Conservation (phyloP, 805 yeast genomes). For the Saccharomyces cerevisiae region DNA sequence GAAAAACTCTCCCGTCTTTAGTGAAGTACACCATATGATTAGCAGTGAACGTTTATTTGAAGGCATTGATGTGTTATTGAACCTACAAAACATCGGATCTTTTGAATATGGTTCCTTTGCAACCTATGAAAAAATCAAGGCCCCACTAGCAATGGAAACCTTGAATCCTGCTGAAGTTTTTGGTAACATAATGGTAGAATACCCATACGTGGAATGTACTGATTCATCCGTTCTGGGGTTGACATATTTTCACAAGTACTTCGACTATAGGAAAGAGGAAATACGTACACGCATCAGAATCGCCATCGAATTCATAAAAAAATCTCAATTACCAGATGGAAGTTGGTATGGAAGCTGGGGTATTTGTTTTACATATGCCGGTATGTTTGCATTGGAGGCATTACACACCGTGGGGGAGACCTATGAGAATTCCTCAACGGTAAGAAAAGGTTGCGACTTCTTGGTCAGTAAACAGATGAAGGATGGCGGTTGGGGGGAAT, state of each 20-base stretch:
- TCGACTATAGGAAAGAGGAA: conserved; percentile 56
- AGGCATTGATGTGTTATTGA: conserved; percentile 69
- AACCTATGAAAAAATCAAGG: conserved; percentile 79
- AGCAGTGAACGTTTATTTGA: conserved; percentile 45
- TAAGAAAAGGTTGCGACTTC: conserved; percentile 77
- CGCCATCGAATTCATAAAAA: conserved; percentile 65
- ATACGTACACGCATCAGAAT: conserved; percentile 60
- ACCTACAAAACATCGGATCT: conserved; percentile 68
- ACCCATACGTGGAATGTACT: conserved; percentile 96
- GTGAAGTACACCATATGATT: conserved; percentile 43
- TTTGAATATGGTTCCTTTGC: conserved; percentile 89
- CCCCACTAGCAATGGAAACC: conserved; percentile 64
- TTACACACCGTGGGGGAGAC: conserved; percentile 57
- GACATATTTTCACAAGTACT: conserved; percentile 61
- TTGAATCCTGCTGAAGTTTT: conserved; percentile 96
- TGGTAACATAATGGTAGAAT: conserved; percentile 97
- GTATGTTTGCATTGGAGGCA: conserved; percentile 97
- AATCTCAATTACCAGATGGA: conserved; percentile 70
- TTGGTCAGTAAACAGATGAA: conserved; percentile 60
- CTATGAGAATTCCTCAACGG: conserved; percentile 55
- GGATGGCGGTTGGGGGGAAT: conserved; percentile 98
- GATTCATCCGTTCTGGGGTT: conserved; percentile 90
- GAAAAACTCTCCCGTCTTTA: conserved; percentile 49
- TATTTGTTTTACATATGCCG: conserved; percentile 88
- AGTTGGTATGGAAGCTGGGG: conserved; percentile 99